Percentiles rank a stretch among this genome's conserved stretches.
These are phyloP conservation scores for Auricularia auricula-judae DNA, from an alignment of 768 basidiomycete genomes.

Conservation along the genomic window DNA sequence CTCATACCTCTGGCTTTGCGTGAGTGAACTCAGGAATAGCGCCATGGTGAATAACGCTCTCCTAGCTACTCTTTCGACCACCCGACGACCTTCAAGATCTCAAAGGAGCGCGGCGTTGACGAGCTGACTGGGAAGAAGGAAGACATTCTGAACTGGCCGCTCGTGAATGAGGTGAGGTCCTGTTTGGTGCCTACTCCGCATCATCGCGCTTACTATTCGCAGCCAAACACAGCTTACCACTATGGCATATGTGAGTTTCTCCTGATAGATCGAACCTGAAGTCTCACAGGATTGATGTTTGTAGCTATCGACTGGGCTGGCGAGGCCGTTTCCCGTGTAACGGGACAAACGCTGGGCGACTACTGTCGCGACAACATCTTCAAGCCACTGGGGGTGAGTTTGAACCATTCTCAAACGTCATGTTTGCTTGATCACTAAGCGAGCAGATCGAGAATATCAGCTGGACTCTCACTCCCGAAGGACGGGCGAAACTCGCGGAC, in stretches of 20 bases:
- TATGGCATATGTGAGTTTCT: background rate
- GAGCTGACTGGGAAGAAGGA: background rate
- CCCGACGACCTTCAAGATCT: background rate
- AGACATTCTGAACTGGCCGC: background rate
- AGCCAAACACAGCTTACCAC: background rate
- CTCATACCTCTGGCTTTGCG: slow-evolving; percentile 1
- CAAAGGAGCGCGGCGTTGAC: background rate
- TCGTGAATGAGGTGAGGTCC: background rate
- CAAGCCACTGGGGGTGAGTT: background rate
- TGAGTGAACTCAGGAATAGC: background rate
- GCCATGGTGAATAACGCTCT: background rate
- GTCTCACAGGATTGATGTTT: too few relatives aligned
- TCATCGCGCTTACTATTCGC: background rate
- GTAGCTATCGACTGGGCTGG: background rate
- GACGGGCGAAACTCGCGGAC: too few relatives aligned
- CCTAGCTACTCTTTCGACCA: background rate
- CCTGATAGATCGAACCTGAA: too few relatives aligned
- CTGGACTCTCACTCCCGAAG: too few relatives aligned
- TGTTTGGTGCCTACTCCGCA: background rate
- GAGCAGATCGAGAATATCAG: too few relatives aligned
- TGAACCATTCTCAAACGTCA: too few relatives aligned
- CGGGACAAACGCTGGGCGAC: background rate
- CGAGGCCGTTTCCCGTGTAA: background rate
- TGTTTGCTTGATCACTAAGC: too few relatives aligned
- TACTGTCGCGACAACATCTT: background rate